Percentiles rank a stretch among this genome's conserved stretches.
Conservation (phyloP, 2,329 filamentous ascomycete genomes). For the Mollisia scopiformis region DNA sequence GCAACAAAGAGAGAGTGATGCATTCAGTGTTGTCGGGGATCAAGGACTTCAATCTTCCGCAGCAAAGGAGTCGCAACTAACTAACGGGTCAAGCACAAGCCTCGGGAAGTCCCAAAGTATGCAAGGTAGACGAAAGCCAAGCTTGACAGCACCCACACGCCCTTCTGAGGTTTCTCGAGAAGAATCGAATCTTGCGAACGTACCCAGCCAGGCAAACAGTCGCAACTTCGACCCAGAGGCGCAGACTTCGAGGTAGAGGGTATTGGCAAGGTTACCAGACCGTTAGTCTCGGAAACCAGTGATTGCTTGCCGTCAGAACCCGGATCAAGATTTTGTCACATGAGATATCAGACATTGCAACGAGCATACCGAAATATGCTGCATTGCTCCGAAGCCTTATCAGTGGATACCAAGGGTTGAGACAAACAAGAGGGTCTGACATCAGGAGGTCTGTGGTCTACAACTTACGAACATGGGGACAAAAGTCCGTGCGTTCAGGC, state of each 20-base stretch:
- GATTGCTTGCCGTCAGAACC: not conserved
- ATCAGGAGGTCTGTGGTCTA: not conserved
- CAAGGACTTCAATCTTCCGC: not conserved
- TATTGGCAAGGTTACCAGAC: not conserved
- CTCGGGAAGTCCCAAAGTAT: conserved; percentile 6
- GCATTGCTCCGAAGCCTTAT: not conserved
- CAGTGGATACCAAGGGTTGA: not conserved
- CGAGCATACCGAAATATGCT: not conserved
- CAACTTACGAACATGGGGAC: not conserved
- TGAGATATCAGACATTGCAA: not conserved
- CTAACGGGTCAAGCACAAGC: not conserved
- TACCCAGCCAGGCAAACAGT: not conserved
- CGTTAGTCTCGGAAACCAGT: not conserved
- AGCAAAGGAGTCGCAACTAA: not conserved
- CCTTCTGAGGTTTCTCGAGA: not conserved
- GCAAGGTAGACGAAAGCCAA: conserved; percentile 7
- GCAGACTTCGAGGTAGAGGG: not conserved
- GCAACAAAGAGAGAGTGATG: not conserved
- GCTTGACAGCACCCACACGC: conserved; percentile 1
- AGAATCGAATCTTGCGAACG: not conserved
- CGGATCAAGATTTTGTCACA: not conserved
- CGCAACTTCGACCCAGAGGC: conserved; percentile 12
- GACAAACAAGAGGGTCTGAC: not conserved
- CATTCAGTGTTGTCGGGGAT: not conserved
- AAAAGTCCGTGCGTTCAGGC: no score